phyloP scores from a whole-genome alignment of 345 rosid species.

The Kernera saxatilis region DNA sequence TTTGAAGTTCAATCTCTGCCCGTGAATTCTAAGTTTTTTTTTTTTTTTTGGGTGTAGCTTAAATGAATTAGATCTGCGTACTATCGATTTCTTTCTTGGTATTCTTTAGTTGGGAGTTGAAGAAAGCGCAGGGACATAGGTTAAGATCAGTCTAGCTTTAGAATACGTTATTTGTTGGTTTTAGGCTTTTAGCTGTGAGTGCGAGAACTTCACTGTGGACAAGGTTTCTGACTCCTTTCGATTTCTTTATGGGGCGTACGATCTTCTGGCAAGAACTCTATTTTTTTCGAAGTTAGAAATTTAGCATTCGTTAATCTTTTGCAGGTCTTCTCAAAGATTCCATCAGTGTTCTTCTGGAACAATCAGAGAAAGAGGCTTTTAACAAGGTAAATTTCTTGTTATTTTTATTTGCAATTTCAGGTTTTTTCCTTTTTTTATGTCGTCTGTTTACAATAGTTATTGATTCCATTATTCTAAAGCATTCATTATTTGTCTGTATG shows the following conservation, averaged over 20 bases:
- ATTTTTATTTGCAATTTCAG: neutral
- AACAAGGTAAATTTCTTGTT: slow-evolving; percentile 44
- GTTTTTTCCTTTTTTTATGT: neutral
- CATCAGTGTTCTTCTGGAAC: slow-evolving; percentile 57
- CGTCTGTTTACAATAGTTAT: neutral
- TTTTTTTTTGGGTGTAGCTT: neutral
- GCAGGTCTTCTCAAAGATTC: slow-evolving; percentile 71
- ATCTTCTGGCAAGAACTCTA: neutral
- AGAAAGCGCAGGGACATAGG: neutral
- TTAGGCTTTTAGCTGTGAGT: neutral
- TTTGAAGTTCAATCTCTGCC: neutral
- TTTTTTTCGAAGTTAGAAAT: neutral
- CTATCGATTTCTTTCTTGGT: neutral
- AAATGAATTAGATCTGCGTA: neutral
- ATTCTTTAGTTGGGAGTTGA: neutral
- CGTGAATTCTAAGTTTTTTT: neutral
- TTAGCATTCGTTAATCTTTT: neutral
- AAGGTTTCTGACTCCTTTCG: neutral
- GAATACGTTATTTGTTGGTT: neutral
- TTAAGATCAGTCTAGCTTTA: neutral
- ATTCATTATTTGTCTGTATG: neutral
- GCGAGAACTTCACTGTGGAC: neutral
- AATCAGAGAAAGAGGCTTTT: slow-evolving; percentile 68
- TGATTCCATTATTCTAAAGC: neutral
- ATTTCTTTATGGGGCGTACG: neutral